These are phyloP conservation scores for Dothistroma pini DNA, from an alignment of 2,329 filamentous ascomycete species.

Conservation along the genomic window DNA sequence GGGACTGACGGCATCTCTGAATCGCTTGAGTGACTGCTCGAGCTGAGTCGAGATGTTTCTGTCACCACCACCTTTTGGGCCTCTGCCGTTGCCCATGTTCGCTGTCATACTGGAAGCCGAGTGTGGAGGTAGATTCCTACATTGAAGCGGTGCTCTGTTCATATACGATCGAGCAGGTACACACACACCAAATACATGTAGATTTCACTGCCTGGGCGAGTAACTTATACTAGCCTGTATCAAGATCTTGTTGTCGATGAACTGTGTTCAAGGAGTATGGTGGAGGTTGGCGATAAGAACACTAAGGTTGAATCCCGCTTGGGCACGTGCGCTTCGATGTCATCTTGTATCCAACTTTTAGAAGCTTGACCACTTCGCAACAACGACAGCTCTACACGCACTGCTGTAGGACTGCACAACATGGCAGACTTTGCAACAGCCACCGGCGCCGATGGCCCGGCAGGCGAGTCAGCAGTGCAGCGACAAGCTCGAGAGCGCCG, in stretches of 20 bases:
- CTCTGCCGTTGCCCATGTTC: not conserved
- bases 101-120: not conserved
- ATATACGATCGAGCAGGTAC: not conserved
- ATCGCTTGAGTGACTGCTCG: constrained; percentile 57
- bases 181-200: not conserved
- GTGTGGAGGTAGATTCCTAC: not conserved
- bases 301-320: too few species aligned
- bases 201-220: not conserved
- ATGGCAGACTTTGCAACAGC: constrained; percentile 31
- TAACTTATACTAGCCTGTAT: not conserved
- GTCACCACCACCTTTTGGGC: constrained; percentile 50
- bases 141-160: not conserved
- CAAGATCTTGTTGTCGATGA: too few species aligned
- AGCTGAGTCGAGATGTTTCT: constrained; percentile 59
- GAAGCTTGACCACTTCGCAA: not conserved
- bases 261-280: too few species aligned
- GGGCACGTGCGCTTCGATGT: not conserved
- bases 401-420: not conserved
- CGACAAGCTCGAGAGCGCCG: constrained; percentile 69
- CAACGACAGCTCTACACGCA: not conserved
- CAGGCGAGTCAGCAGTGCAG: constrained; percentile 43
- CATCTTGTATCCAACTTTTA: not conserved
- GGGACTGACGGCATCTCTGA: constrained; percentile 54
- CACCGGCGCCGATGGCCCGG: constrained; percentile 24
- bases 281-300: too few species aligned